Evolutionary conservation across 176 grass and related monocot species (phyloP), one percentile per base, ranked within the genome.

Genomic region (Elaeis guineensis): DNA sequence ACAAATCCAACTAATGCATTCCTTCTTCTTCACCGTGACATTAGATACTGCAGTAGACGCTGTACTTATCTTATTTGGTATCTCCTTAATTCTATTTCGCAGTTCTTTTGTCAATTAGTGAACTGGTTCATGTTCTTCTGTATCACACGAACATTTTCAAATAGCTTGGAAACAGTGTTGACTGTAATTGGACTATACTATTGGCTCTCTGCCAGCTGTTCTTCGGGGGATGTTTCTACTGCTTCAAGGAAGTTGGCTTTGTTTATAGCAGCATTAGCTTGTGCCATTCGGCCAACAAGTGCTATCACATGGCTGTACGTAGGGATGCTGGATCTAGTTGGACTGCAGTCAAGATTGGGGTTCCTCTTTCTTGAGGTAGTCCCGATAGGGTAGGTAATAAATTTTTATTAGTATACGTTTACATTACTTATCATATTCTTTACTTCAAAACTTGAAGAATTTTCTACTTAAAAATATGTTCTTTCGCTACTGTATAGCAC

Each of bases 71-170:
- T 21, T 11, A 32, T 16, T 48, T 39, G 5, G 18, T 55, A 16
- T 32, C 18, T 39, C 81, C 81, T 89, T 97, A 81, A 89, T 61
- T 39, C 26, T 35, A 3, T 23, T 59, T 35, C 78, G 17, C 59
- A 97, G 93, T 55, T 97, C 32, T 89, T 91, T 69, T 91, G 75
- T 5, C 93, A 91, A 61, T 57, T 89, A 69, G 70, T 79, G 52
- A 97, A 91, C 76, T 97, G 93, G 93, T 97, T 97, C 67, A 88
- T 74, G 76, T 89, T 97, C 60, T 97, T 91, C 70, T 97, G 84
- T 20, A 91, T 97, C 57, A 83, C 81, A 0, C 72, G 93, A 25
- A 91, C 92, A 66, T 73, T 97, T 26, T 97, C 84, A 64, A 97
- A 91, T 56, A 89, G 87, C 76, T 73, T 97, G 78, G 87, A 97